Conservation (phyloP, 805 yeast genomes). For the Candida coleopterorum region DNA sequence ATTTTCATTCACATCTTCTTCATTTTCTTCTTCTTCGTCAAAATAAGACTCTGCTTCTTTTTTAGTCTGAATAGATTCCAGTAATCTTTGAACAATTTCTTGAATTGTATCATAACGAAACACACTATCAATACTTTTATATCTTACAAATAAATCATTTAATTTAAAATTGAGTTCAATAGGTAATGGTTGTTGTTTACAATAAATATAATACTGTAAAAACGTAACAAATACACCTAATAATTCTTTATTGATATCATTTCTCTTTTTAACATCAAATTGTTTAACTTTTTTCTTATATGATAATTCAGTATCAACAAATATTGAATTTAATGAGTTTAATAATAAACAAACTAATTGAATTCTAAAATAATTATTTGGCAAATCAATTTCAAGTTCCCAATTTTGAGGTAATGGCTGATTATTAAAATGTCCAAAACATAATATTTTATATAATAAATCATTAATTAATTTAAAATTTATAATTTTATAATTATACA, state of each 20-base stretch:
- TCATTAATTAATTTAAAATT: conserved; percentile 44
- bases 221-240: conserved; percentile 43
- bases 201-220: conserved; percentile 66
- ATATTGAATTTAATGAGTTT: conserved; percentile 12
- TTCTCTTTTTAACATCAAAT: conserved; percentile 6
- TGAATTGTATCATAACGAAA: conserved; percentile 30
- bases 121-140: conserved; percentile 24
- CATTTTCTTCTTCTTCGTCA: conserved; percentile 14
- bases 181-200: conserved; percentile 61
- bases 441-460: conserved; percentile 50
- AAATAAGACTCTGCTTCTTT: conserved; percentile 8
- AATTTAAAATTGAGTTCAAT: conserved; percentile 55
- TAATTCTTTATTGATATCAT: conserved; percentile 11
- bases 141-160: conserved; percentile 35
- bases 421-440: conserved; percentile 60
- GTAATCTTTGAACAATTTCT: conserved; percentile 42
- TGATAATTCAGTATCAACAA: conserved; percentile 6
- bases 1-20: conserved; percentile 13
- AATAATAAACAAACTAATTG: conserved; percentile 41
- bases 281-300: conserved; percentile 1
- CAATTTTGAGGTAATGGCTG: conserved; percentile 49
- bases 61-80: conserved; percentile 17
- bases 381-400: conserved; percentile 48
- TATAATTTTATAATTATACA: conserved; percentile 47
- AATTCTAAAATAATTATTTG: conserved; percentile 68